Conservation (phyloP, 2,329 filamentous ascomycete genomes). For the Penicillium decumbens region DNA sequence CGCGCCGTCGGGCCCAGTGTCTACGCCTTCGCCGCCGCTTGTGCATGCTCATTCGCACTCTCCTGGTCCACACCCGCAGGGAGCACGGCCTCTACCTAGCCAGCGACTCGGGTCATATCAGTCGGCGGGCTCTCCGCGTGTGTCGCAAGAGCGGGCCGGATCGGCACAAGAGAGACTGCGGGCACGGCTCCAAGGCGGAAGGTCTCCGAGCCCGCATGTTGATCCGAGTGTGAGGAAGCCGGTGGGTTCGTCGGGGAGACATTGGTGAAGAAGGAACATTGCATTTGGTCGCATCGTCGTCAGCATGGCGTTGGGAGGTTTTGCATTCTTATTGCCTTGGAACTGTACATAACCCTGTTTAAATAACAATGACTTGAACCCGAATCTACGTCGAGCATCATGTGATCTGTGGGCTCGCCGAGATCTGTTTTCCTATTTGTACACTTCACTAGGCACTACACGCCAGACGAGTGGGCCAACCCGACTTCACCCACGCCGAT, state of each 20-base stretch:
- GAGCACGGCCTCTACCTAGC: slow-evolving; percentile 62
- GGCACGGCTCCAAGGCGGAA: slow-evolving; percentile 65
- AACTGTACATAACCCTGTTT: background rate
- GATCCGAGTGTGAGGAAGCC: slow-evolving; percentile 34
- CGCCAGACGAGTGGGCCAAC: background rate
- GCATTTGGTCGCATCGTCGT: slow-evolving; percentile 14
- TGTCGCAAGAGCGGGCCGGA: slow-evolving; percentile 27
- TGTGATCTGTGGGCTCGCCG: background rate
- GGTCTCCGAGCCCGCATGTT: slow-evolving; percentile 33
- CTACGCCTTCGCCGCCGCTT: slow-evolving; percentile 16
- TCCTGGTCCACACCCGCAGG: slow-evolving; percentile 25
- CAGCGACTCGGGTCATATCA: slow-evolving; percentile 74
- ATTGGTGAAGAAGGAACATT: slow-evolving; percentile 10
- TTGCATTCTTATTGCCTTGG: slow-evolving; percentile 2
- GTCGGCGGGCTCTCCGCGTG: slow-evolving; percentile 39
- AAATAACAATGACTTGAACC: background rate
- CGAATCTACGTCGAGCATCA: background rate
- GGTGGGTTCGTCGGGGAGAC: slow-evolving; percentile 24
- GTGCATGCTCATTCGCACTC: slow-evolving; percentile 23
- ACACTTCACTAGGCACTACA: background rate
- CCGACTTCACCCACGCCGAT: background rate
- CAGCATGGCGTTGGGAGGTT: slow-evolving; percentile 21
- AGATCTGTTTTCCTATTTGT: background rate
- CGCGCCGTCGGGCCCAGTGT: slow-evolving; percentile 20
- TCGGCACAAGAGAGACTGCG: slow-evolving; percentile 75